Conservation (phyloP, 2,329 filamentous ascomycete genomes). For the Ophiosphaerella korrae region DNA sequence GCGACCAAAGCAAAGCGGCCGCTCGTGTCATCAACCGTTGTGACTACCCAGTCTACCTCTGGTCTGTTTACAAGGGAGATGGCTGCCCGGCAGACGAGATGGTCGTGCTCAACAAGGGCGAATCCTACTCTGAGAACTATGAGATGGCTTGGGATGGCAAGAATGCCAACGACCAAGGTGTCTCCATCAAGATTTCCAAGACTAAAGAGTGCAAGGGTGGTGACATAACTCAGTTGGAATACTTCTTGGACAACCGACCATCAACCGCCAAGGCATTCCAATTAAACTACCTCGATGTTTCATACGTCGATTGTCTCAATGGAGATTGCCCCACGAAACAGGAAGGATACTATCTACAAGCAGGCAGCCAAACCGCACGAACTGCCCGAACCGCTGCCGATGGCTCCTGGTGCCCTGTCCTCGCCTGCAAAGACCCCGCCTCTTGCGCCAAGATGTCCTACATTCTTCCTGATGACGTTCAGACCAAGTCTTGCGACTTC, state of each 20-base stretch:
- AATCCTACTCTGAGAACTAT: conserved; percentile 42
- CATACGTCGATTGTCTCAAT: conserved; percentile 43
- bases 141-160: conserved; percentile 12
- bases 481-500: conserved; percentile 41
- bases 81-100: conserved; percentile 29
- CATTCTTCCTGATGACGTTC: conserved; percentile 37
- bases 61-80: conserved; percentile 42
- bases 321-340: conserved; percentile 39
- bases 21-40: conserved; percentile 48
- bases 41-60: conserved; percentile 44
- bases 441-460: conserved; percentile 39
- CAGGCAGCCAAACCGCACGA: conserved; percentile 24
- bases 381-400: conserved; percentile 16
- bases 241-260: conserved; percentile 30
- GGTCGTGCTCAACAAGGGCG: conserved; percentile 35
- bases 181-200: conserved; percentile 50
- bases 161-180: conserved; percentile 21
- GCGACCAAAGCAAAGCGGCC: conserved; percentile 15
- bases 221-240: conserved; percentile 47
- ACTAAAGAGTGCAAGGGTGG: conserved; percentile 29
- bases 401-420: conserved; percentile 41
- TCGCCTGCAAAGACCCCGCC: conserved; percentile 27
- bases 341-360: conserved; percentile 42
- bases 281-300: conserved; percentile 46
- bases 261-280: conserved; percentile 13